Evolutionary conservation across 2,329 filamentous ascomycete genomes (phyloP), one percentile per base, ranked within the genome.

Genomic region (Canariomyces notabilis): DNA sequence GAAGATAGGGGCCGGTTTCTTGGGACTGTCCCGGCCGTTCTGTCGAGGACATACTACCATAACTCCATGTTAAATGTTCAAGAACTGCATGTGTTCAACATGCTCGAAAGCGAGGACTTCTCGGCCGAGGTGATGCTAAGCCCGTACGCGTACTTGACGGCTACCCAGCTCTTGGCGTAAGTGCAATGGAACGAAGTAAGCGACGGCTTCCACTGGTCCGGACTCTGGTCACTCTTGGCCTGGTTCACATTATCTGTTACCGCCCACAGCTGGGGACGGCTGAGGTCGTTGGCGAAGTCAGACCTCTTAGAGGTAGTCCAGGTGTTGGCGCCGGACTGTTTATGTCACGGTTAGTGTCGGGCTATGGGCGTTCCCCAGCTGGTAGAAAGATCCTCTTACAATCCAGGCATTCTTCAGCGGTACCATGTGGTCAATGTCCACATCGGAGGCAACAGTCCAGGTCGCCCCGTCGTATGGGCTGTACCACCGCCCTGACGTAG

Each of bases 351-450:
- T 49, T 16, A 44, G 37, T 42, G 45, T 16, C 12, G 41, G 26
- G 20, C 52, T 57, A 37, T 18, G 29, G 37, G 9, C n/a, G 15
- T 20, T 16, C 8, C n/a, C 15, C 21, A 46, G 11, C 37, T 4
- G 23, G 8, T 12, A 20, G 7, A 39, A 12, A 12, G 29, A 32
- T 19, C 16, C 4, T 66, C 72, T 59, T 55, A 82, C 78, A 51
- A 85, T 80, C 87, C 86, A 91, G 5, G 87, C 86, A 59, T 90
- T 88, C 61, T 83, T 83, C 50, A 94, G 64, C 1, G 88, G 87
- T 2, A 94, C 85, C 67, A 93, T 74, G 63, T 93, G 88, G 63
- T 93, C 88, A 49, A 93, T 91, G 56, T 91, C 86, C 1, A 93
- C 64, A 56, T 90, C 84, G 15, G 73, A 76, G 1, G 85, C 77